Conservation (phyloP, 176 grass and related monocot species). For the Puya raimondii region DNA sequence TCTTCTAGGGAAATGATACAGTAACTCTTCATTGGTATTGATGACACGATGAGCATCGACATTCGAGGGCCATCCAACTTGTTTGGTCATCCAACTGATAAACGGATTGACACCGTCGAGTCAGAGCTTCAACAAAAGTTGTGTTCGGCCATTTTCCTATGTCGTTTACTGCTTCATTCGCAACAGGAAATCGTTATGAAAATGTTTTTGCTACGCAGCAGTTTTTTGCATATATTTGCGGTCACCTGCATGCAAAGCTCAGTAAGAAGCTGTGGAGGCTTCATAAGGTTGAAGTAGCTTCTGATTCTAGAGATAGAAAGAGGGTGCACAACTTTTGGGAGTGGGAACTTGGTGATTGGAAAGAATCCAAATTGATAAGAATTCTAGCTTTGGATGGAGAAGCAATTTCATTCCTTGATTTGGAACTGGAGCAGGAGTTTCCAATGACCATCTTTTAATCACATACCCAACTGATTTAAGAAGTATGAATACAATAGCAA, state of each 20-base stretch:
- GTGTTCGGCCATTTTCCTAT: slow-evolving; percentile 75
- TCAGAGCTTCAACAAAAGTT: slow-evolving; percentile 70
- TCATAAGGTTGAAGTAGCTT: slow-evolving; percentile 34
- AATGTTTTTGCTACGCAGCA: slow-evolving; percentile 49
- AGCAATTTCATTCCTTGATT: slow-evolving; percentile 55
- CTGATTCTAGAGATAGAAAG: slow-evolving; percentile 23
- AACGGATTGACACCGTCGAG: slow-evolving; percentile 44
- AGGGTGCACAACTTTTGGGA: slow-evolving; percentile 59
- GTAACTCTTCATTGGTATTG: slow-evolving; percentile 78
- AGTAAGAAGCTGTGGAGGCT: slow-evolving; percentile 63
- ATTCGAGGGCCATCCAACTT: slow-evolving; percentile 81
- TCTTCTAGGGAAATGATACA: slow-evolving; percentile 59
- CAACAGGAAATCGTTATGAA: slow-evolving; percentile 47
- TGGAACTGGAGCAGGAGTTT: slow-evolving; percentile 32
- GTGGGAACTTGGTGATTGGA: slow-evolving; percentile 98
- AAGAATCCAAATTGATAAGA: slow-evolving; percentile 69
- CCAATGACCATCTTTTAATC: slow-evolving; percentile 47
- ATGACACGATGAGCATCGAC: slow-evolving; percentile 68
- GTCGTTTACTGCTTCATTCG: slow-evolving; percentile 63
- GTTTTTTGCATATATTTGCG: slow-evolving; percentile 68
- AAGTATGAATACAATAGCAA: slow-evolving; percentile 59
- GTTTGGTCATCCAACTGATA: slow-evolving; percentile 73
- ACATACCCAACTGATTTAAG: slow-evolving; percentile 85
- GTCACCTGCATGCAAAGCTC: slow-evolving; percentile 68
- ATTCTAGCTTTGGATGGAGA: slow-evolving; percentile 79